phyloP scores from a whole-genome alignment of 2,329 filamentous ascomycete species.

The Remersonia thermophila region DNA sequence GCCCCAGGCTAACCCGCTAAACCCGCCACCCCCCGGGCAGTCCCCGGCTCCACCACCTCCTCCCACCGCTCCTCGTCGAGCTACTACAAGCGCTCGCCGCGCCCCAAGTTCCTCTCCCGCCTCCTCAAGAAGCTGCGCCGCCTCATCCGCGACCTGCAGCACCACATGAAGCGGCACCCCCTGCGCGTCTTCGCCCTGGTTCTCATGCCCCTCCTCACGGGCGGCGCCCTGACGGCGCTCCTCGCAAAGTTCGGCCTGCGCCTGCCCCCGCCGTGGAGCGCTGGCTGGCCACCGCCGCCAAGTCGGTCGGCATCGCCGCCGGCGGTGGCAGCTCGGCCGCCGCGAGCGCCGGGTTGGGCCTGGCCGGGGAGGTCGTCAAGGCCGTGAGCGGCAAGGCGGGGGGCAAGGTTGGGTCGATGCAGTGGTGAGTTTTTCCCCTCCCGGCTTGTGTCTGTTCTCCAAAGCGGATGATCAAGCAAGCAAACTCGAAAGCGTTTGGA shows the following conservation, averaged over 20 bases:
- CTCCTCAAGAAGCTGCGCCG: constrained; percentile 65
- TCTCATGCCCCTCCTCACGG: constrained; percentile 75
- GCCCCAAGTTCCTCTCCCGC: constrained; percentile 63
- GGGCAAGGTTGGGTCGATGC: constrained; percentile 38
- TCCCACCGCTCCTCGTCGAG: constrained; percentile 26
- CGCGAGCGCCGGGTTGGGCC: constrained; percentile 34
- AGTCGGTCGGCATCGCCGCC: constrained; percentile 5
- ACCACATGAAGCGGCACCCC: constrained; percentile 73
- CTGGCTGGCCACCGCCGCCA: constrained; percentile 42
- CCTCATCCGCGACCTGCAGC: constrained; percentile 66
- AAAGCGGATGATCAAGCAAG: too few relatives aligned
- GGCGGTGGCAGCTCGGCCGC: constrained; percentile 22
- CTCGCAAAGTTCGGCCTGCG: constrained; percentile 69
- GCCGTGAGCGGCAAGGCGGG: constrained; percentile 31
- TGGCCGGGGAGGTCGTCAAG: constrained; percentile 26
- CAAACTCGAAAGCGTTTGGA: too few relatives aligned
- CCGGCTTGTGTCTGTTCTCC: too few relatives aligned
- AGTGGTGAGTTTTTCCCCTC: too few relatives aligned
- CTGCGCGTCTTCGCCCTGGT: constrained; percentile 79
- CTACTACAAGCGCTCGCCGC: constrained; percentile 72
- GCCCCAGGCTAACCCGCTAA: constrained; percentile 26
- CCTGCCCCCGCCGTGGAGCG: constrained; percentile 52
- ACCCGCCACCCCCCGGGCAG: constrained; percentile 41
- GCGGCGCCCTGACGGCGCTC: constrained; percentile 67
- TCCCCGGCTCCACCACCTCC: background rate